phyloP scores from a whole-genome alignment of 1,284 basidiomycete genomes.

The Peniophora sp. region DNA sequence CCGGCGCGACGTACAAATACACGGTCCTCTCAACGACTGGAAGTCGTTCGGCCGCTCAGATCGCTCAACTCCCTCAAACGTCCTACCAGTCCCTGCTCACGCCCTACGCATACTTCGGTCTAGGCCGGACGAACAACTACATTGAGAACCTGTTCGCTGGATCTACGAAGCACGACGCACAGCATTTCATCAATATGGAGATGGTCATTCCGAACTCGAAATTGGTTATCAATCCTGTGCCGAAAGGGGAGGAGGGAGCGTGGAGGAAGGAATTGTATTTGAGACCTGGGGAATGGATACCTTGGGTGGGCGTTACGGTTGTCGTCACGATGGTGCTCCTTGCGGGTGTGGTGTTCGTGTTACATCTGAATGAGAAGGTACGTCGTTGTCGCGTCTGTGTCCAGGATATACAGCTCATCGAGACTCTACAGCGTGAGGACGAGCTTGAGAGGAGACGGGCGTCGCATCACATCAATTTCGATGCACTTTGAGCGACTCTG shows the following conservation, averaged over 20 bases:
- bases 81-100: slow-evolving; percentile 84
- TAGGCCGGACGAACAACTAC: slow-evolving; percentile 99
- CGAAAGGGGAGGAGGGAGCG: slow-evolving; percentile 36
- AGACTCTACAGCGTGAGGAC: slow-evolving; percentile 68
- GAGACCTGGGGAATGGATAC: slow-evolving; percentile 95
- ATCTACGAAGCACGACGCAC: slow-evolving; percentile 62
- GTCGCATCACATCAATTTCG: slow-evolving; percentile 95
- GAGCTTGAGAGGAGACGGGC: slow-evolving; percentile 82
- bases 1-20: slow-evolving; percentile 96
- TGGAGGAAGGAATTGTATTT: slow-evolving; percentile 93
- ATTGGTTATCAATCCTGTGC: slow-evolving; percentile 83
- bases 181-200: slow-evolving; percentile 87
- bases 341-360: slow-evolving; percentile 75
- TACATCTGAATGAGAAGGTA: slow-evolving; percentile 91
- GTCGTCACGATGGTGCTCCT: slow-evolving; percentile 69
- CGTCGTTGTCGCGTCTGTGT: slow-evolving; percentile 15
- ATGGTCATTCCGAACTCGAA: slow-evolving; percentile 97
- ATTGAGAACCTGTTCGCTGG: slow-evolving; percentile 96
- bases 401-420: slow-evolving; percentile 2
- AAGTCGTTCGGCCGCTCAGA: slow-evolving; percentile 84
- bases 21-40: slow-evolving; percentile 95
- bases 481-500: slow-evolving; percentile 57
- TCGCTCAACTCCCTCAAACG: slow-evolving; percentile 89
- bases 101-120: slow-evolving; percentile 93
- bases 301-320: slow-evolving; percentile 89